phyloP scores from a whole-genome alignment of 306 rosid genomes.

The Pterocarpus macrocarpus region DNA sequence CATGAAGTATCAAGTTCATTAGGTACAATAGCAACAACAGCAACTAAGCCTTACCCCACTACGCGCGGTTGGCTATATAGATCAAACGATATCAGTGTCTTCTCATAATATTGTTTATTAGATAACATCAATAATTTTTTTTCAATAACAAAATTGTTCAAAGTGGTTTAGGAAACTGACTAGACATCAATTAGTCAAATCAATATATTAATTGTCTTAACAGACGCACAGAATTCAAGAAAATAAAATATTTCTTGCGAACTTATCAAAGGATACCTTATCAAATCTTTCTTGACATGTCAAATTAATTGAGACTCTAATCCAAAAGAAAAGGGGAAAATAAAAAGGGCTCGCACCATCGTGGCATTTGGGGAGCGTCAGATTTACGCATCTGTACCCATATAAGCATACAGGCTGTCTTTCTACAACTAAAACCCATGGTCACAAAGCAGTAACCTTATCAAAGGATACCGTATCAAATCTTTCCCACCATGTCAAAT shows the following conservation, averaged over 20 bases:
- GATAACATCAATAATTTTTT: background rate
- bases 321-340: constrained; percentile 10
- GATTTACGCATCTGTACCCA: background rate
- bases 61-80: too few relatives aligned
- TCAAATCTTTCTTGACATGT: constrained; percentile 10
- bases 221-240: constrained; percentile 15
- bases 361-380: background rate
- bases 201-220: constrained; percentile 12
- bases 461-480: background rate
- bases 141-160: constrained; percentile 11
- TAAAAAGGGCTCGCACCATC: constrained; percentile 1
- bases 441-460: background rate
- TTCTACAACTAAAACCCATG: background rate
- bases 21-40: too few relatives aligned
- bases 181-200: constrained; percentile 14
- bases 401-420: background rate
- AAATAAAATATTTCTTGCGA: background rate
- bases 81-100: too few relatives aligned
- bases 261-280: background rate
- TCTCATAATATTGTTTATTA: background rate
- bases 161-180: constrained; percentile 9
- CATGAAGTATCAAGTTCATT: constrained; percentile 6
- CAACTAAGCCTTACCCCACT: too few relatives aligned
- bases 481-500: constrained; percentile 16
- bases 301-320: constrained; percentile 18